These are phyloP conservation scores for Ottelia alismoides DNA, from an alignment of 106 monocot genomes.

Conservation along the genomic window DNA sequence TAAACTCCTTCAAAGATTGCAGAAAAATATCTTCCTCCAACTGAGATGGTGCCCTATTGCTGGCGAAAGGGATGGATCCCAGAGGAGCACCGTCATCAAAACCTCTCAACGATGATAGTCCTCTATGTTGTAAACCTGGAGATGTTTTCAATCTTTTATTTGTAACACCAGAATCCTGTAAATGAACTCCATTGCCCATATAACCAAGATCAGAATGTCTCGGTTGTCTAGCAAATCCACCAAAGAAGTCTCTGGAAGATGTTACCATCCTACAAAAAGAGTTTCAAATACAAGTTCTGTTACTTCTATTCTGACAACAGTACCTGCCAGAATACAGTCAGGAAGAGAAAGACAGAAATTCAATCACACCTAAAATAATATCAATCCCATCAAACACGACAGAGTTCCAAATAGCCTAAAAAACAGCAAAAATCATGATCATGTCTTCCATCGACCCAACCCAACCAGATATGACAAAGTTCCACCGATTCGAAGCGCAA, in stretches of 20 bases:
- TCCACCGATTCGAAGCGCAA: no score
- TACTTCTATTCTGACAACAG: no score
- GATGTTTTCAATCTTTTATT: slow-evolving; percentile 4
- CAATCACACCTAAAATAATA: not conserved
- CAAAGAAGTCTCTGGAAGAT: slow-evolving; percentile 11
- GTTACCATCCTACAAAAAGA: slow-evolving; percentile 27
- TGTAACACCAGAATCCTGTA: slow-evolving; percentile 6
- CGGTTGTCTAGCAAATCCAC: slow-evolving; percentile 17
- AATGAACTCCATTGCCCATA: slow-evolving; percentile 16
- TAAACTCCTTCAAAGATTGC: slow-evolving; percentile 32
- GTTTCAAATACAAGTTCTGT: not conserved
- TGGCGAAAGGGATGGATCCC: no score
- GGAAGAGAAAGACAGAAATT: not conserved
- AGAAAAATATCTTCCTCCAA: slow-evolving; percentile 26
- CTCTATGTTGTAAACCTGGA: slow-evolving; percentile 7
- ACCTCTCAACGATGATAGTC: no score
- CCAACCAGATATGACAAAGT: no score
- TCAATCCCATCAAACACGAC: no score
- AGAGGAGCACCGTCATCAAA: no score
- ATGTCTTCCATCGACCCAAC: no score
- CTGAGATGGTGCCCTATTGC: slow-evolving; percentile 6
- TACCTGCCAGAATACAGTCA: no score
- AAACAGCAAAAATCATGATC: no score
- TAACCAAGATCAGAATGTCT: slow-evolving; percentile 10
- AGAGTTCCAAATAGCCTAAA: no score